These are phyloP conservation scores for Eutrema japonicum DNA, from an alignment of 345 rosid species.

Conservation along the genomic window DNA sequence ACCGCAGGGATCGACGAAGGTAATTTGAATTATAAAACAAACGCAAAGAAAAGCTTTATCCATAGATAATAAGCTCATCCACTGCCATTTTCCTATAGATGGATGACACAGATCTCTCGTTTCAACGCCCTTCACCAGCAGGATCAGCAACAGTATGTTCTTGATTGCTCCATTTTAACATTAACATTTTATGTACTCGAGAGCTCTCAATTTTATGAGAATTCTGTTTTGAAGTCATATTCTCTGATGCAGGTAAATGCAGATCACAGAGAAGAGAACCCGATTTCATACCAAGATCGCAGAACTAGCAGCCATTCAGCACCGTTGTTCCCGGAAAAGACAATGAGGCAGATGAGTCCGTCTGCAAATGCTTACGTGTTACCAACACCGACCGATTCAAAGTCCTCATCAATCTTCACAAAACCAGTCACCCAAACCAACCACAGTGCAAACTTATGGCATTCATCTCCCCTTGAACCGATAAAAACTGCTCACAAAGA, in stretches of 20 bases:
- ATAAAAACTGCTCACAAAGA: conserved; percentile 59
- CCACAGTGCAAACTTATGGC: conserved; percentile 52
- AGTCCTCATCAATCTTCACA: conserved; percentile 48
- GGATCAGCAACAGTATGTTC: conserved; percentile 67
- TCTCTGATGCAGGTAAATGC: conserved; percentile 34
- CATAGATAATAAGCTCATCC: background rate
- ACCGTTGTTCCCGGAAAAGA: conserved; percentile 70
- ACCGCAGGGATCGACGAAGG: conserved; percentile 73
- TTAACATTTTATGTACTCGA: background rate
- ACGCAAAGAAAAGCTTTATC: background rate
- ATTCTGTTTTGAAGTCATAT: background rate
- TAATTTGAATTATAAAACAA: conserved; percentile 29
- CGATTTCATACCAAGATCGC: conserved; percentile 33
- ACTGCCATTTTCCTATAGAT: conserved; percentile 47
- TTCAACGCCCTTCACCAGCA: conserved; percentile 50
- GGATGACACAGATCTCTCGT: conserved; percentile 63
- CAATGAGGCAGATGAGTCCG: conserved; percentile 53
- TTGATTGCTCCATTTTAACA: background rate
- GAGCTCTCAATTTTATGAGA: background rate
- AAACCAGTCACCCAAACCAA: conserved; percentile 49
- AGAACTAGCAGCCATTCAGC: conserved; percentile 78
- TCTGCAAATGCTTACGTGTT: conserved; percentile 64
- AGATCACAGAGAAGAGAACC: conserved; percentile 31
- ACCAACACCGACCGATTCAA: conserved; percentile 77
- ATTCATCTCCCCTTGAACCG: conserved; percentile 86